A percentile compares a stretch with the other conserved stretches of the same genome.
Conservation (phyloP, 179 eudicot genomes). For the Spinacia oleracea region DNA sequence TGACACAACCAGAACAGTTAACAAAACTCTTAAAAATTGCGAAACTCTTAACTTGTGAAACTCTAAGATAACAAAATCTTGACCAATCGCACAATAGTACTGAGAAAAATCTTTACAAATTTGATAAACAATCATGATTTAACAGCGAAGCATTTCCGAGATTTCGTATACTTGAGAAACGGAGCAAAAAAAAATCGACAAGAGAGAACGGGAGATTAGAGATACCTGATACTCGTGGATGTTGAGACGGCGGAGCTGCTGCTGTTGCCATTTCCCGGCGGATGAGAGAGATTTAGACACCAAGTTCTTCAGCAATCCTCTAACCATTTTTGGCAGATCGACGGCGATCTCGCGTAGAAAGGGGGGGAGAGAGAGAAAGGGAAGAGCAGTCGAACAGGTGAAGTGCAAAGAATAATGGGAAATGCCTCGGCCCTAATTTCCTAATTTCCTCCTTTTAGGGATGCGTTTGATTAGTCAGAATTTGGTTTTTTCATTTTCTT, state of each 20-base stretch:
- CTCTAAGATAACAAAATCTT: background rate
- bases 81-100: background rate
- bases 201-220: too few relatives aligned
- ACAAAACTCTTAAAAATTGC: background rate
- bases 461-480: too few relatives aligned
- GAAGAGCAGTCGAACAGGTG: background rate
- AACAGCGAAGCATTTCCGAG: background rate
- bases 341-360: constrained; percentile 27
- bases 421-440: background rate
- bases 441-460: background rate
- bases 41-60: background rate
- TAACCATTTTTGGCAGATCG: constrained; percentile 47
- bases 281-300: constrained; percentile 59
- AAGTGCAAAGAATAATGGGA: background rate
- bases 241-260: constrained; percentile 96
- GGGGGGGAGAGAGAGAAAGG: constrained; percentile 17
- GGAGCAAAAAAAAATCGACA: constrained; percentile 11
- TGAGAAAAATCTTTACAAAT: background rate
- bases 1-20: background rate
- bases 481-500: too few relatives aligned
- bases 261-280: constrained; percentile 93
- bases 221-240: constrained; percentile 87
- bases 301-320: constrained; percentile 62
- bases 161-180: background rate
- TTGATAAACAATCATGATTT: background rate